Percentiles rank a stretch among this genome's conserved stretches.
phyloP scores from a whole-genome alignment of 495 filamentous ascomycete genomes.

The Lophium mytilinum region DNA sequence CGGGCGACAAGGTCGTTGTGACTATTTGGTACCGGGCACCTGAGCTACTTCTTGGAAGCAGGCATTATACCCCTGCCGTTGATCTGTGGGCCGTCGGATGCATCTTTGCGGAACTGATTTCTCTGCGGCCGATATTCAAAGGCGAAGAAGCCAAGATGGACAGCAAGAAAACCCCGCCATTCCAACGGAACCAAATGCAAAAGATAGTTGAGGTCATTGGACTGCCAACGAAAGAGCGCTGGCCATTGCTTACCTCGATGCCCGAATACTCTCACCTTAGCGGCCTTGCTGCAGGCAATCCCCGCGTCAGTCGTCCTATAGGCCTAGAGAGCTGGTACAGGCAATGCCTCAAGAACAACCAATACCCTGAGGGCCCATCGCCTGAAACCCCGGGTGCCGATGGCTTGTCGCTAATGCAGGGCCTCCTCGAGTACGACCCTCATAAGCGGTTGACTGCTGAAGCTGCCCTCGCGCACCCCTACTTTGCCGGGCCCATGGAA shows the following conservation, averaged over 20 bases:
- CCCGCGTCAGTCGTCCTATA: slow-evolving; percentile 35
- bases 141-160: slow-evolving; percentile 99
- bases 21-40: slow-evolving; percentile 99
- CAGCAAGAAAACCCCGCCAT: slow-evolving; percentile 90
- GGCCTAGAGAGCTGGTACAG: slow-evolving; percentile 60
- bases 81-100: slow-evolving; percentile 97
- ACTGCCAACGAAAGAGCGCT: slow-evolving; percentile 77
- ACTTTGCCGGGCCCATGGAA: slow-evolving; percentile 58
- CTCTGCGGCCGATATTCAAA: slow-evolving; percentile 92
- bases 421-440: slow-evolving; percentile 87
- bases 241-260: slow-evolving; percentile 74
- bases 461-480: slow-evolving; percentile 77
- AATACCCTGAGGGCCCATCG: slow-evolving; percentile 45
- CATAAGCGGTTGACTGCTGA: slow-evolving; percentile 78
- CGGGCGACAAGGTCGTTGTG: slow-evolving; percentile 95
- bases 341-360: slow-evolving; percentile 50
- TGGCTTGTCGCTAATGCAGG: slow-evolving; percentile 71
- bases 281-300: slow-evolving; percentile 46
- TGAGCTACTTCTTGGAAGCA: slow-evolving; percentile 80
- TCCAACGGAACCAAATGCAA: slow-evolving; percentile 97
- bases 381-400: slow-evolving; percentile 55
- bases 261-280: slow-evolving; percentile 71
- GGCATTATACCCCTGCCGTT: slow-evolving; percentile 93
- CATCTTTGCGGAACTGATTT: slow-evolving; percentile 92
- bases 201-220: slow-evolving; percentile 97